phyloP scores from a whole-genome alignment of 305 asterid genomes.

The Fraxinus angustifolia region DNA sequence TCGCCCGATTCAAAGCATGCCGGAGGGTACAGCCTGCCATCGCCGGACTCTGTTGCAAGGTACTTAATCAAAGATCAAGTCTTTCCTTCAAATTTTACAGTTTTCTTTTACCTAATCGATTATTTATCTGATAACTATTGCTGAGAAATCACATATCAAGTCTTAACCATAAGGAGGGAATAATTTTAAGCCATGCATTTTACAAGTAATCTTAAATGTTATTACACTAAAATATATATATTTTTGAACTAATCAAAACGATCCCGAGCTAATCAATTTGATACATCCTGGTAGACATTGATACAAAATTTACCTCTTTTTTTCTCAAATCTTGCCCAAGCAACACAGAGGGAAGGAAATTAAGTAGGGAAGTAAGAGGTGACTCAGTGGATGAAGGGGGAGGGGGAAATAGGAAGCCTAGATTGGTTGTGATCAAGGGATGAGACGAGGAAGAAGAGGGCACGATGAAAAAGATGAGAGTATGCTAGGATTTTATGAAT shows the following conservation, averaged over 20 bases:
- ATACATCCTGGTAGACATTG: neutral
- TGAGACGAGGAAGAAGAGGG: neutral
- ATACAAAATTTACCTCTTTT: neutral
- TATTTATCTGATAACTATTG: neutral
- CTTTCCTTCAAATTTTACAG: neutral
- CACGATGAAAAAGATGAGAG: neutral
- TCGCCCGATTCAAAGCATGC: constrained; percentile 75
- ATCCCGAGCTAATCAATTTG: neutral
- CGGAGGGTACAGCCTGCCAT: constrained; percentile 50
- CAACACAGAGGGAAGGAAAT: neutral
- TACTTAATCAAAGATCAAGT: constrained; percentile 11
- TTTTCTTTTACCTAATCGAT: neutral
- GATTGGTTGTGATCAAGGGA: neutral
- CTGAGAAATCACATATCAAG: neutral
- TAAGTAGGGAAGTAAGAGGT: neutral
- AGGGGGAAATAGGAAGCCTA: neutral
- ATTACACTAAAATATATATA: neutral
- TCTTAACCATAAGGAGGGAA: neutral
- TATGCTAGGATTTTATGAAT: neutral
- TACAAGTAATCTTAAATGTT: neutral
- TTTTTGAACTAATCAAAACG: neutral
- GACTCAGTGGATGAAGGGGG: neutral
- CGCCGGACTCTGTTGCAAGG: constrained; percentile 85
- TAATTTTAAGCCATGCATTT: neutral
- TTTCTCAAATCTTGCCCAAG: neutral